A percentile compares a stretch with the other conserved stretches of the same genome.
phyloP scores from a whole-genome alignment of 73 alveolate species.

The Stentor coeruleus region DNA sequence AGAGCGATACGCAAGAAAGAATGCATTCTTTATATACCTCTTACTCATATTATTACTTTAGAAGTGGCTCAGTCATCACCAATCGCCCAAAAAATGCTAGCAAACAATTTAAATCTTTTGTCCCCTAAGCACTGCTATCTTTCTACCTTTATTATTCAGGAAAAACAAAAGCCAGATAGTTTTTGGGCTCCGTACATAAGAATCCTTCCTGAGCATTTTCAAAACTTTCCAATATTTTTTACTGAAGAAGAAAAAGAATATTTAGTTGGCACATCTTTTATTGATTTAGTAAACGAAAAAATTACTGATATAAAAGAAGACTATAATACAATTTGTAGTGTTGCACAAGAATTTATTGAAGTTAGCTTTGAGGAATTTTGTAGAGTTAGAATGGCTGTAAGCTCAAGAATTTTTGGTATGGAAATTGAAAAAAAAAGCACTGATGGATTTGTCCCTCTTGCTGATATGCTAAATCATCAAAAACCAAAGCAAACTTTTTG shows the following conservation, averaged over 20 bases:
- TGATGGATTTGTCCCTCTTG: slow-evolving; percentile 96
- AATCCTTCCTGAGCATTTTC: slow-evolving; percentile 78
- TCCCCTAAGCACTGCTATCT: slow-evolving; percentile 96
- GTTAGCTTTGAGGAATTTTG: slow-evolving; percentile 79
- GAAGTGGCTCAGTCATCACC: slow-evolving; percentile 90
- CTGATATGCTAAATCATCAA: slow-evolving; percentile 96
- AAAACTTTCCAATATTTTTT: slow-evolving; percentile 91
- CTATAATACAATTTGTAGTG: slow-evolving; percentile 73
- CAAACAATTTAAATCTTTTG: slow-evolving; percentile 70
- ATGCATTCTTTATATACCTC: slow-evolving; percentile 79
- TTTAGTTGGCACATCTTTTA: slow-evolving; percentile 92
- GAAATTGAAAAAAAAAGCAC: slow-evolving; percentile 83
- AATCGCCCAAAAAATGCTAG: slow-evolving; percentile 81
- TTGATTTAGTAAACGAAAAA: slow-evolving; percentile 72
- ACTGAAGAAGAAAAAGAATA: slow-evolving; percentile 78
- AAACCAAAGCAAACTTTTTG: slow-evolving; percentile 94
- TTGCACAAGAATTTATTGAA: slow-evolving; percentile 76
- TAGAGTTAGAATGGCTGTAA: slow-evolving; percentile 87
- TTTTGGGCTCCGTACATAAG: slow-evolving; percentile 86
- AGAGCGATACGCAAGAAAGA: slow-evolving; percentile 64
- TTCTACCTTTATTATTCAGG: slow-evolving; percentile 85
- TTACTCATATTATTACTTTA: slow-evolving; percentile 85
- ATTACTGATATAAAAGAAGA: slow-evolving; percentile 81
- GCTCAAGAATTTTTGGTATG: slow-evolving; percentile 92
- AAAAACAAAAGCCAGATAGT: slow-evolving; percentile 61